phyloP scores from a whole-genome alignment of 148 eudicot genomes.

The Limonium bicolor region DNA sequence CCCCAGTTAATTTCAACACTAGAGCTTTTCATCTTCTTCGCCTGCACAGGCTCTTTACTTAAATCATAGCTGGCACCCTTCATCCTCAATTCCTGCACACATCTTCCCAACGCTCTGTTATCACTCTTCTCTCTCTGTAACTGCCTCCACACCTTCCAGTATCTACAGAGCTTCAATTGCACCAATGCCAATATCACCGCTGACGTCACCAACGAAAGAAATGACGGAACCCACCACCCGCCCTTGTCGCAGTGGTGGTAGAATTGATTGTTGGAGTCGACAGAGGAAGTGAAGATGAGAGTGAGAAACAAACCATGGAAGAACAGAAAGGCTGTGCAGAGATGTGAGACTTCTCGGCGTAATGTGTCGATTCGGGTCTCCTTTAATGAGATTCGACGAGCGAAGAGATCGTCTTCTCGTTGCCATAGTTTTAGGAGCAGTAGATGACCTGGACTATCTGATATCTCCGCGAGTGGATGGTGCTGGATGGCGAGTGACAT shows the following conservation, averaged over 20 bases:
- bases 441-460: slow-evolving; percentile 67
- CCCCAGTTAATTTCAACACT: slow-evolving; percentile 61
- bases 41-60: slow-evolving; percentile 30
- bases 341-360: slow-evolving; percentile 43
- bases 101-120: slow-evolving; percentile 33
- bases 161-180: slow-evolving; percentile 46
- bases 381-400: slow-evolving; percentile 22
- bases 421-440: slow-evolving; percentile 83
- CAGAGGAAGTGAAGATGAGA: slow-evolving; percentile 37
- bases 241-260: slow-evolving; percentile 1
- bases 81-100: slow-evolving; percentile 72
- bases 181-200: slow-evolving; percentile 24
- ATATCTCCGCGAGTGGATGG: slow-evolving; percentile 78
- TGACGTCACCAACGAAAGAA: slow-evolving; percentile 16
- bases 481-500: slow-evolving; percentile 27
- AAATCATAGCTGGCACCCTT: slow-evolving; percentile 45
- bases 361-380: slow-evolving; percentile 35
- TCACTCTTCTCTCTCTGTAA: slow-evolving; percentile 38
- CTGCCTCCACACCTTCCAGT: slow-evolving; percentile 44
- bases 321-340: slow-evolving; percentile 42
- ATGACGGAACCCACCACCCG: slow-evolving; percentile 65
- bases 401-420: slow-evolving; percentile 51
- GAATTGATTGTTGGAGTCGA: not conserved
- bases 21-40: slow-evolving; percentile 55
- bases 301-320: slow-evolving; percentile 28